phyloP scores from a whole-genome alignment of 495 filamentous ascomycete genomes.

The Thozetella sp. region DNA sequence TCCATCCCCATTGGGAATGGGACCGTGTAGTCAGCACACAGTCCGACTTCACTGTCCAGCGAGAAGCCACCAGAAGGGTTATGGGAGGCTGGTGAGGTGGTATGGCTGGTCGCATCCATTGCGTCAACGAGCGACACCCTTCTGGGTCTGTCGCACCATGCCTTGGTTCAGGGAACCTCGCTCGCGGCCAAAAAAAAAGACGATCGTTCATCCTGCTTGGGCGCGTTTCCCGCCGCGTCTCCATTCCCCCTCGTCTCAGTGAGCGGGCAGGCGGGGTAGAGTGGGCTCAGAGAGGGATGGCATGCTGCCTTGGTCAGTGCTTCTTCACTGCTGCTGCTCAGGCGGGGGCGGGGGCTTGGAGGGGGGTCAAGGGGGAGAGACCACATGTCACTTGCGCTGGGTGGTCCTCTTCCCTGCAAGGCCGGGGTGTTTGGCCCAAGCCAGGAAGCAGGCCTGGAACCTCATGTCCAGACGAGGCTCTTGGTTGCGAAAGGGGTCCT shows the following conservation, averaged over 20 bases:
- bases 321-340: neutral
- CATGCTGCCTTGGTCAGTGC: neutral
- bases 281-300: neutral
- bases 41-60: neutral
- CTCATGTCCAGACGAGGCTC: neutral
- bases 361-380: too few relatives aligned
- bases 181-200: too few relatives aligned
- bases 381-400: too few relatives aligned
- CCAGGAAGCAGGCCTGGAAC: neutral
- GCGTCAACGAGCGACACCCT: neutral
- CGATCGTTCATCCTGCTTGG: neutral
- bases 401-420: neutral
- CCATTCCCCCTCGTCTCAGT: neutral
- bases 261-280: neutral
- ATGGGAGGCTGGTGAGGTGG: neutral
- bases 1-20: too few relatives aligned
- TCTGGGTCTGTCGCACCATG: neutral
- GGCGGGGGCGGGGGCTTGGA: too few relatives aligned
- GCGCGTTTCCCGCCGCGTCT: neutral
- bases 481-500: neutral
- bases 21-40: neutral
- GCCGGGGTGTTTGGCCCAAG: too few relatives aligned
- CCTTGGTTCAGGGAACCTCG: too few relatives aligned
- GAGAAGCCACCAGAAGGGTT: neutral
- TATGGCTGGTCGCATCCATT: neutral